Evolutionary conservation across 2,329 filamentous ascomycete genomes (phyloP).

Genomic region (Clathrospora elynae): DNA sequence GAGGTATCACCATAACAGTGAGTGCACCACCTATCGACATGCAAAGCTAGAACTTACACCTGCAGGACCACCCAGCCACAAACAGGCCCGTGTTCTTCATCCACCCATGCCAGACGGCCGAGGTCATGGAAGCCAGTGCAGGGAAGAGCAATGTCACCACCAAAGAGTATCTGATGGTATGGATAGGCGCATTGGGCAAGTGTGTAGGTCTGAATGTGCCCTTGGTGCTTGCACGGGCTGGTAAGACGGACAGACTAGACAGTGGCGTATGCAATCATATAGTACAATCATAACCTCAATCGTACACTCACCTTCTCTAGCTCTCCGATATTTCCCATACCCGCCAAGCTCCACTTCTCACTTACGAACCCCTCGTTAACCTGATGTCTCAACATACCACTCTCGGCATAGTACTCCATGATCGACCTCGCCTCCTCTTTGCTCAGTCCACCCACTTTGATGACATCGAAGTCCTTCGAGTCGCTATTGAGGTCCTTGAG

Average conservation of each 20-base stretch:
- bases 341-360: conserved; percentile 83
- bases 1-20: conserved; percentile 48
- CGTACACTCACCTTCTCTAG: conserved; percentile 70
- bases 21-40: conserved; percentile 7
- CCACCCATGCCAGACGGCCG: conserved; percentile 87
- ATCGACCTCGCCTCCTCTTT: conserved; percentile 76
- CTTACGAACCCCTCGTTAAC: conserved; percentile 73
- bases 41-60: background rate
- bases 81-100: conserved; percentile 84
- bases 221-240: conserved; percentile 62
- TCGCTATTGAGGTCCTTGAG: conserved; percentile 48
- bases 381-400: conserved; percentile 73
- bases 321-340: conserved; percentile 82
- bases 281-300: conserved; percentile 38
- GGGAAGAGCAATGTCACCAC: conserved; percentile 44
- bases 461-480: conserved; percentile 49
- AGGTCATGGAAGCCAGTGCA: conserved; percentile 69
- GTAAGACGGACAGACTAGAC: no score
- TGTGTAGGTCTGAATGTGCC: conserved; percentile 80
- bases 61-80: conserved; percentile 79
- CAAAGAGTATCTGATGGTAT: conserved; percentile 78
- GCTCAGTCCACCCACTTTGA: conserved; percentile 69
- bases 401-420: conserved; percentile 92
- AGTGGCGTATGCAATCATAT: conserved; percentile 25
- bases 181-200: conserved; percentile 85